Evolutionary conservation across 305 asterid genomes (phyloP), one percentile per base, ranked within the genome.

Genomic region (Fraxinus albicans): DNA sequence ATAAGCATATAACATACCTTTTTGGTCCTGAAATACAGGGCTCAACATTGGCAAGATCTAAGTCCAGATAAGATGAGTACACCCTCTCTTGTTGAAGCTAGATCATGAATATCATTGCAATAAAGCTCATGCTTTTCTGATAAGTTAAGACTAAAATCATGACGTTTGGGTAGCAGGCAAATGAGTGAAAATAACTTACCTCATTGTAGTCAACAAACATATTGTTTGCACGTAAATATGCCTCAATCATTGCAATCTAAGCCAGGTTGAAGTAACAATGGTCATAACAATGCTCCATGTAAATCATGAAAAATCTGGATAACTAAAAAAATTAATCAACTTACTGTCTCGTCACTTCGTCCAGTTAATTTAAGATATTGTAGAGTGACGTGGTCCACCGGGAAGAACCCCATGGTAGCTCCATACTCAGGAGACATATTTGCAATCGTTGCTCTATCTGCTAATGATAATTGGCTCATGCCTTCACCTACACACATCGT

Each of bases 381-480:
- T 74, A 94, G 87, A 0, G 98, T 95, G 76, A 93, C 93, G 84
- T 92, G 96, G 87, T 94, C 97, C 60, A 92, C 98, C 6, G 97
- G 98, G 91, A 92, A 94, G 90, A 94, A 92, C 63, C 98, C 98
- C 98, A 94, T 94, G 86, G 98, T 94, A 76, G 98, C 98, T 65
- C 98, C 98, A 82, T 94, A 93, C 88, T 94, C 98, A 0, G 98
- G 98, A 65, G 98, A 91, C 98, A 94, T 94, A 77, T 94, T 94
- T 83, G 97, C 98, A 82, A 94, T 94, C 63, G 98, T 94, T 80
- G 98, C 98, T 85, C 98, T 88, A 77, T 94, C 98, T 35, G 97
- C 97, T 82, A 94, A 86, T 33, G 98, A 91, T 79, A 94, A 85
- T 76, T 89, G 75, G 79, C 93, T 89, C 94, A 94, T 90, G 70